Evolutionary conservation across 129 eudicot genomes (phyloP), one percentile per base, ranked within the genome.

Genomic region (Lactuca sativa): DNA sequence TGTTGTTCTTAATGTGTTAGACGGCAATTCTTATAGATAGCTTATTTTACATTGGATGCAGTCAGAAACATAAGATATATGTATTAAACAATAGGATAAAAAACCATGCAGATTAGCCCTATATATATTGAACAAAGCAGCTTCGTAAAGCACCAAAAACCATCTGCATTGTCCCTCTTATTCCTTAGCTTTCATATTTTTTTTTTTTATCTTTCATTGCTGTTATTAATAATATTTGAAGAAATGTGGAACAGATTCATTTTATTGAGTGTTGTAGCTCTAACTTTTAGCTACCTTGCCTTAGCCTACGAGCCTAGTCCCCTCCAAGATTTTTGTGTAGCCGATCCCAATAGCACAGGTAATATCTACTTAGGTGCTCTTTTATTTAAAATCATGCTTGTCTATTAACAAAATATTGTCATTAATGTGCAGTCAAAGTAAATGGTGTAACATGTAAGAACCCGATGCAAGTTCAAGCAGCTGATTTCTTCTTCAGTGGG

Each of bases 281-380:
- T 47, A 11, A 4, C n/a, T 47, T 47, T 47, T 47, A 3, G 5
- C 52, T 12, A 3, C 52, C 4, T 47, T 47, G 15, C 52, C 52
- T 47, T 47, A 47, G 52, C 52, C 52, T 47, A 47, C 12, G 52
- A 47, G 52, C 52, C 52, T 11, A 47, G 52, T 4, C 52, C 52
- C 15, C 52, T 47, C 5, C 52, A 47, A 47, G 52, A 47, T 11
- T 47, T 47, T 47, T 47, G 52, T 47, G 52, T 47, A 47, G 52
- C 52, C 15, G 52, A 47, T 47, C 52, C 52, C 5, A 47, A 12
- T n/a, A 9, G 14, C 12, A 12, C 82, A 73, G 86, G 86, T 81
- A 59, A 69, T 38, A 2, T 7, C 41, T 4, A 14, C 14, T 62
- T 16, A 37, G 15, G 43, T 31, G 32, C 37, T 17, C 37, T 11